A percentile compares a stretch with the other conserved stretches of the same genome.
Conservation (phyloP, 75 land plant species). For the Sequoia sempervirens region DNA sequence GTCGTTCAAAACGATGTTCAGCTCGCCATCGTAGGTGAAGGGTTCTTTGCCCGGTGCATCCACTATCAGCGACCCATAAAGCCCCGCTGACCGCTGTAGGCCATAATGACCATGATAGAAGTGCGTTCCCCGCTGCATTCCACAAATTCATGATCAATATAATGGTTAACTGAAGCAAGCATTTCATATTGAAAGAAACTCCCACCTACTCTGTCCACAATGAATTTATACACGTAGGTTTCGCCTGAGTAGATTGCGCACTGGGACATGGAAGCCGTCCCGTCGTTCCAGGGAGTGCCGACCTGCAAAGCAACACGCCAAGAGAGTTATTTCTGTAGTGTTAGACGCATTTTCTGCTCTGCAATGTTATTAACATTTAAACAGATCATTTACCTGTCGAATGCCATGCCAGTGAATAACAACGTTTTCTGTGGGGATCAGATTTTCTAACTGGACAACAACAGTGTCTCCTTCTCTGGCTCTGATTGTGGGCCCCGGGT, state of each 20-base stretch:
- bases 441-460: conserved; percentile 61
- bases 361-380: too few relatives aligned
- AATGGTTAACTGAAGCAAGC: too few relatives aligned
- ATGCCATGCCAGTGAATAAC: conserved; percentile 91
- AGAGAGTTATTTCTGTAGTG: too few relatives aligned
- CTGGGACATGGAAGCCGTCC: too few relatives aligned
- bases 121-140: conserved; percentile 65
- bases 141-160: neutral
- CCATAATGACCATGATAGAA: conserved; percentile 91
- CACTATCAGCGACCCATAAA: conserved; percentile 73
- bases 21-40: conserved; percentile 30
- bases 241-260: too few relatives aligned
- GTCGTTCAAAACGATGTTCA: conserved; percentile 56
- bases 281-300: too few relatives aligned
- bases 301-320: too few relatives aligned
- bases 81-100: conserved; percentile 73
- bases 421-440: conserved; percentile 55
- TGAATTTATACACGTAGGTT: too few relatives aligned
- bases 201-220: too few relatives aligned
- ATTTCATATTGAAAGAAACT: neutral
- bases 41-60: conserved; percentile 40
- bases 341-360: too few relatives aligned
- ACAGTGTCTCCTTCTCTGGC: conserved; percentile 71
- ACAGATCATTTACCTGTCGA: conserved; percentile 37
- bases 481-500: conserved; percentile 41